Evolutionary conservation across 1,284 basidiomycete species (phyloP).

Genomic region (Psilocybe mexicana): DNA sequence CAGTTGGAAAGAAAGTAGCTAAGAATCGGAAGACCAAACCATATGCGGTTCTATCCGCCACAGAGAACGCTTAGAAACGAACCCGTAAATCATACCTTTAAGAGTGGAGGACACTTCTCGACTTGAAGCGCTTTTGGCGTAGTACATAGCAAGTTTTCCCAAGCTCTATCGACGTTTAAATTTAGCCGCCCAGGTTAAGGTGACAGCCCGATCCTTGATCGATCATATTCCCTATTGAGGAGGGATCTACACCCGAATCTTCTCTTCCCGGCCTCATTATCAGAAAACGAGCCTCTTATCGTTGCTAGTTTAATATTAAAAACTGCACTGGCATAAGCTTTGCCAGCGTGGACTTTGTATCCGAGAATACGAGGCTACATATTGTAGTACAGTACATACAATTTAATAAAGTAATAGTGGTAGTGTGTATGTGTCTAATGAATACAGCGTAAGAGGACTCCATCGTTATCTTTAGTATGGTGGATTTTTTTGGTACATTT

Average conservation of each 20-base stretch:
- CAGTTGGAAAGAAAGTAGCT: not conserved
- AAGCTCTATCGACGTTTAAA: slow-evolving; percentile 11
- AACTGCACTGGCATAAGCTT: not conserved
- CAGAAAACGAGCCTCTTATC: not conserved
- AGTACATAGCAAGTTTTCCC: slow-evolving; percentile 3
- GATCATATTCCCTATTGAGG: slow-evolving; percentile 20
- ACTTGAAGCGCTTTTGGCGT: slow-evolving; percentile 6
- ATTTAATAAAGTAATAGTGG: not conserved
- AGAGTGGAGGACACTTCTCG: slow-evolving; percentile 3
- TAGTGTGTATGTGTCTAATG: not conserved
- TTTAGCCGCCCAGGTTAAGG: slow-evolving; percentile 19
- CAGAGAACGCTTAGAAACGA: not conserved
- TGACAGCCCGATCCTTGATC: slow-evolving; percentile 18
- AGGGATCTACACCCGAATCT: slow-evolving; percentile 23
- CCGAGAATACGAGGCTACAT: not conserved
- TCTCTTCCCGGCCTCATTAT: slow-evolving; percentile 1
- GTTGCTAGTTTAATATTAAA: not conserved
- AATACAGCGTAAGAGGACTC: not conserved
- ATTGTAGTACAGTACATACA: not conserved
- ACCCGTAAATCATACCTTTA: not conserved
- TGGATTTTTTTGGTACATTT: not conserved
- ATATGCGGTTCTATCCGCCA: slow-evolving; percentile 4
- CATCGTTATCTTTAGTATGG: not conserved
- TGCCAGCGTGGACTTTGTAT: not conserved
- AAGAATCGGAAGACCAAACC: not conserved